phyloP scores from a whole-genome alignment of 2,329 filamentous ascomycete species.

The Cryphonectria radicalis region DNA sequence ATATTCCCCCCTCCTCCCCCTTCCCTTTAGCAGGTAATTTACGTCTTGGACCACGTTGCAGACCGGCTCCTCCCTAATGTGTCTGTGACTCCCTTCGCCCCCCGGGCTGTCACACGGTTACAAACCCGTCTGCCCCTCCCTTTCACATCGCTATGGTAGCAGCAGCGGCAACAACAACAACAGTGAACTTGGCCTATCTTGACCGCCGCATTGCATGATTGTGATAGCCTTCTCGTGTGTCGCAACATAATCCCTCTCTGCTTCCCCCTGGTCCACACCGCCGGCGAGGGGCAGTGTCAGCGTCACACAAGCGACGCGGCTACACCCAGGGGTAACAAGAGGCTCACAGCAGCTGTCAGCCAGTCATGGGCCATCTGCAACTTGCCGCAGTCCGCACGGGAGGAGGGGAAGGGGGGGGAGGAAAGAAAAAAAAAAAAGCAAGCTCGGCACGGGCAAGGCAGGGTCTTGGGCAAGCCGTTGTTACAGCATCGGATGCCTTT shows the following conservation, averaged over 20 bases:
- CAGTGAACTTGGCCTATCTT: conserved; percentile 3
- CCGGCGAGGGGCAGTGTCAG: conserved; percentile 23
- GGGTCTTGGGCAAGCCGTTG: not conserved
- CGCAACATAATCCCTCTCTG: not conserved
- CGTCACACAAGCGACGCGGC: not conserved
- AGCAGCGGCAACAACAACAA: too few species aligned
- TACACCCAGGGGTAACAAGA: not conserved
- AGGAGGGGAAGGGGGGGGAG: too few species aligned
- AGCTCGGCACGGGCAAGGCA: not conserved
- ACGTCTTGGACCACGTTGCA: not conserved
- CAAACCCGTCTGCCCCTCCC: conserved; percentile 3
- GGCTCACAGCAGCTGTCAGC: conserved; percentile 15
- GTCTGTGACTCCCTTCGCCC: not conserved
- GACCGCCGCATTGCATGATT: not conserved
- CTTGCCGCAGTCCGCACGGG: not conserved
- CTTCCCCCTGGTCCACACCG: conserved; percentile 1
- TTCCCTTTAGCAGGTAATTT: too few species aligned
- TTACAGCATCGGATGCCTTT: not conserved
- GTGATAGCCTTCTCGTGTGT: not conserved
- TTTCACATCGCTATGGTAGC: not conserved
- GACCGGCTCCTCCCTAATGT: not conserved
- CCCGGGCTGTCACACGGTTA: conserved; percentile 20
- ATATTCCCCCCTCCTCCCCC: not conserved
- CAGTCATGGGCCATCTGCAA: not conserved
- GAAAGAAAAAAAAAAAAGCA: not conserved